Evolutionary conservation across 2,329 filamentous ascomycete genomes (phyloP).

Genomic region (Coniochaeta sp.): DNA sequence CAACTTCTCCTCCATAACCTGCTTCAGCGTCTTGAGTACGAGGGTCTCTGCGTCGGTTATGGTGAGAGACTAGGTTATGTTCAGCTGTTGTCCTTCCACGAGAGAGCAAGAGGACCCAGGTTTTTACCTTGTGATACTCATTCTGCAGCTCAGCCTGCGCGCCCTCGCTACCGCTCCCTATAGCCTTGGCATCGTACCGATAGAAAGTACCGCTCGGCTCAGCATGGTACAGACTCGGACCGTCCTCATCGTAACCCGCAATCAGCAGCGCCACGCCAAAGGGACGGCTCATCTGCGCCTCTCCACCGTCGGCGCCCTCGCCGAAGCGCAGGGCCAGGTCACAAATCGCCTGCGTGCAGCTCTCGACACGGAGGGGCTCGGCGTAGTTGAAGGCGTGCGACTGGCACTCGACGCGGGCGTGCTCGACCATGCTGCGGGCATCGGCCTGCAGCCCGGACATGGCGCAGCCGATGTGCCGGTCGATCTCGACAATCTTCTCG

Average conservation of each 20-base stretch:
- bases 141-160: conserved; percentile 97
- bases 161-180: conserved; percentile 93
- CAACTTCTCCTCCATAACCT: conserved; percentile 99
- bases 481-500: conserved; percentile 99
- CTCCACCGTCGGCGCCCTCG: conserved; percentile 93
- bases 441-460: conserved; percentile 98
- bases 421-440: conserved; percentile 95
- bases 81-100: not conserved
- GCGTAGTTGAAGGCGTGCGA: conserved; percentile 98
- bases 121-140: conserved; percentile 80
- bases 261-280: conserved; percentile 96
- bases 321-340: conserved; percentile 94
- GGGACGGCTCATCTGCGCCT: conserved; percentile 96
- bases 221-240: conserved; percentile 93
- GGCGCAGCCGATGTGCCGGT: conserved; percentile 96
- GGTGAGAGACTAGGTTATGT: conserved; percentile 63
- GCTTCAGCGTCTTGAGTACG: conserved; percentile 95
- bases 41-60: conserved; percentile 89
- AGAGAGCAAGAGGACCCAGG: not conserved
- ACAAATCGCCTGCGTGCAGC: conserved; percentile 97
- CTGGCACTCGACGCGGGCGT: conserved; percentile 95
- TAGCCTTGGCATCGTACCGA: conserved; percentile 97
- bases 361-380: conserved; percentile 90
- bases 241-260: conserved; percentile 94
- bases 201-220: conserved; percentile 98